Evolutionary conservation across 208 protist genomes (phyloP).

Genomic region (Leishmania lainsoni): DNA sequence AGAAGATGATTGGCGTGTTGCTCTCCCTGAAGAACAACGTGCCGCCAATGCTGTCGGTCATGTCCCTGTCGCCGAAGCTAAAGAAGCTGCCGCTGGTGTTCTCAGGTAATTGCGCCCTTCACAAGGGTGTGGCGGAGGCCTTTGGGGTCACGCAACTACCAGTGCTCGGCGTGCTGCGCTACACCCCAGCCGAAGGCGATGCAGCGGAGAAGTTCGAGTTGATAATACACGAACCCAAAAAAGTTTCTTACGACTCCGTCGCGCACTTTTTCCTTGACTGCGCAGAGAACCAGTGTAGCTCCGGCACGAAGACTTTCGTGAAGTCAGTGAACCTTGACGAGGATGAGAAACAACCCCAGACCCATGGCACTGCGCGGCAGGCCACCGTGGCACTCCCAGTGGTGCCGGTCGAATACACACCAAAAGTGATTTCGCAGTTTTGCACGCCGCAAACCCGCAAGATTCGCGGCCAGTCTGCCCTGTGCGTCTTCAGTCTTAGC

Average conservation of each 20-base stretch:
- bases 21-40: conserved; percentile 81
- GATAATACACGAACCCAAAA: conserved; percentile 42
- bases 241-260: conserved; percentile 72
- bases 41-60: conserved; percentile 80
- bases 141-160: conserved; percentile 62
- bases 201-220: conserved; percentile 35
- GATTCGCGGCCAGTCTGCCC: conserved; percentile 20
- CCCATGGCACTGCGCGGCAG: conserved; percentile 1
- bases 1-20: conserved; percentile 60
- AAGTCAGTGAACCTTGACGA: conserved; percentile 13
- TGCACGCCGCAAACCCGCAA: conserved; percentile 48
- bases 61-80: conserved; percentile 74
- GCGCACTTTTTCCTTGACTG: conserved; percentile 67
- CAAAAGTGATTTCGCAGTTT: conserved; percentile 37
- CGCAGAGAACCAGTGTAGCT: conserved; percentile 10
- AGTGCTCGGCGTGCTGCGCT: conserved; percentile 52
- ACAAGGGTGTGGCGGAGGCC: conserved; percentile 26
- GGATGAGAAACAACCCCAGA: not conserved
- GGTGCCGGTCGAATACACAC: conserved; percentile 26
- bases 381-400: conserved; percentile 30
- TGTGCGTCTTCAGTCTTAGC: conserved; percentile 60
- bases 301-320: not conserved
- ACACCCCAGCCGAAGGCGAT: conserved; percentile 12
- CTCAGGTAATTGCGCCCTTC: conserved; percentile 31
- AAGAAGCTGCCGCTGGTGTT: conserved; percentile 77